These are phyloP conservation scores for Microdochium paspali DNA, from an alignment of 2,329 filamentous ascomycete species.

Conservation along the genomic window DNA sequence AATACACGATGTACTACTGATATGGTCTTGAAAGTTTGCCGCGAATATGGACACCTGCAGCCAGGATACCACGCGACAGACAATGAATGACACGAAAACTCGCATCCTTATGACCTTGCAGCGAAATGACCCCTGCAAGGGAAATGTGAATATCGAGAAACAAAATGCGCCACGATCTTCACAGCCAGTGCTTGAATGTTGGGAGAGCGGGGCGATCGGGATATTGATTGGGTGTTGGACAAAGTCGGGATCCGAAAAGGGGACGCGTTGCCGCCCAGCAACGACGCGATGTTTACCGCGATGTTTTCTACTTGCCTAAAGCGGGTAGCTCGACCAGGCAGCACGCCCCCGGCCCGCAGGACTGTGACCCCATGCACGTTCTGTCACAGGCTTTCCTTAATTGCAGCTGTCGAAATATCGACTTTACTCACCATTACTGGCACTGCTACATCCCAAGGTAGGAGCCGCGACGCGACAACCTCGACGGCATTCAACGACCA, in stretches of 20 bases:
- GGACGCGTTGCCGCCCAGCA: constrained; percentile 1
- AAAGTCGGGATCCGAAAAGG: not conserved
- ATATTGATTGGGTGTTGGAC: not conserved
- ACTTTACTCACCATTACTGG: not conserved
- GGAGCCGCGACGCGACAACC: not conserved
- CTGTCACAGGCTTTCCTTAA: not conserved
- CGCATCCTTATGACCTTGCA: too few species aligned
- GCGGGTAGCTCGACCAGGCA: not conserved
- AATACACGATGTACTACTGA: too few species aligned
- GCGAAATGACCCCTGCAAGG: too few species aligned
- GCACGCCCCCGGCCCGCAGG: not conserved
- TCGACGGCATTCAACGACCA: not conserved
- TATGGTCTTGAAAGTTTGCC: too few species aligned
- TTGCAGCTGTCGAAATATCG: not conserved
- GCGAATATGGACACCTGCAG: too few species aligned
- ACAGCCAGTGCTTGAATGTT: not conserved
- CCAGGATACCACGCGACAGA: too few species aligned
- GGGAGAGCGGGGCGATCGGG: not conserved
- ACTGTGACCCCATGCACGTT: not conserved
- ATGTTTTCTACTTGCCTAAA: not conserved
- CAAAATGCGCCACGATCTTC: not conserved
- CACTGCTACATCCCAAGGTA: not conserved
- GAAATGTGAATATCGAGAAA: not conserved
- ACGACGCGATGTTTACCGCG: not conserved
- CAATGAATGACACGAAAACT: too few species aligned